Conservation (phyloP, 2,329 filamentous ascomycete genomes). For the Apiospora kogelbergensis region DNA sequence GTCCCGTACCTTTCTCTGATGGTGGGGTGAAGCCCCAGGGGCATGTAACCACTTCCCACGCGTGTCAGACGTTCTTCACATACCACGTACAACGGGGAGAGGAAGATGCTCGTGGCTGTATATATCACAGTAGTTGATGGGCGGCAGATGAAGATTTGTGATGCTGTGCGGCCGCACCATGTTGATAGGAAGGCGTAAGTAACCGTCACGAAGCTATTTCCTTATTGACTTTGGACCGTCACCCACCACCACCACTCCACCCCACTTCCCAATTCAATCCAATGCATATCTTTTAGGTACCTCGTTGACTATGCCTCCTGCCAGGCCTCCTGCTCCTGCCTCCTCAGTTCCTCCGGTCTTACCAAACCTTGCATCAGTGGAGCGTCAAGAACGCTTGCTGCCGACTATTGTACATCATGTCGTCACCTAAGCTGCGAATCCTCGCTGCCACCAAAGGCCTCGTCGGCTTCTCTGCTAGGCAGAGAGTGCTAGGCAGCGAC, state of each 20-base stretch:
- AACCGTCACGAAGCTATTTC: background rate
- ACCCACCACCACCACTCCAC: background rate
- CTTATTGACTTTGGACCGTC: background rate
- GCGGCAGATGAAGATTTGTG: background rate
- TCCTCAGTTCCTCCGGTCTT: background rate
- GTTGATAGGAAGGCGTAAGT: background rate
- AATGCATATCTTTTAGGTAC: background rate
- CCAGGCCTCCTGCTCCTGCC: background rate
- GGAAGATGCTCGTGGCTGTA: background rate
- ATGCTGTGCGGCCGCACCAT: background rate
- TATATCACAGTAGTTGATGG: too few species aligned
- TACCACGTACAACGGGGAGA: too few species aligned
- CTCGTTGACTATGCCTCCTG: background rate
- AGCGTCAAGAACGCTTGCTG: background rate
- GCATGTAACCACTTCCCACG: background rate
- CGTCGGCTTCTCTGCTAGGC: background rate
- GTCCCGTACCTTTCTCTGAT: background rate
- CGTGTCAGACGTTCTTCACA: background rate
- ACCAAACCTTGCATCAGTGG: slow-evolving; percentile 3
- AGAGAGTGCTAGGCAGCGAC: background rate
- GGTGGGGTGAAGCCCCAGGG: background rate
- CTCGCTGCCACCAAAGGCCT: background rate
- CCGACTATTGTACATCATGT: background rate
- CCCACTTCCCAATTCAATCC: background rate
- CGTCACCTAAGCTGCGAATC: background rate